phyloP scores from a whole-genome alignment of 805 yeast genomes.

The Candida wancherniae region DNA sequence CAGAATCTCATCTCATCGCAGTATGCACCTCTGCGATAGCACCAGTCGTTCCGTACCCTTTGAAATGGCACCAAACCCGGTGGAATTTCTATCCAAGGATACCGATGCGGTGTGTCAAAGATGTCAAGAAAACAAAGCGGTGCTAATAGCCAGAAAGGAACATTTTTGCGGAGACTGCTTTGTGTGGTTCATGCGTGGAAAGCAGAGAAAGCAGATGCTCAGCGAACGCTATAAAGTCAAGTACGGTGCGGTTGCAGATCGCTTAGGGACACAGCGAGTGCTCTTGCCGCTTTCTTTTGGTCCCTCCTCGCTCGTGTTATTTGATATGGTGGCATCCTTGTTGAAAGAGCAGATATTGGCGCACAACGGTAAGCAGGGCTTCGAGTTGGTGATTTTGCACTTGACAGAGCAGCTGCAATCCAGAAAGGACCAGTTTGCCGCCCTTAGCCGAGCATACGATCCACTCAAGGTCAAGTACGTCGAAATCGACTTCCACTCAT shows the following conservation, averaged over 20 bases:
- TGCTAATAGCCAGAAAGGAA: conserved; percentile 55
- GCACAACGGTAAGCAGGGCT: conserved; percentile 67
- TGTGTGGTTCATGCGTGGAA: conserved; percentile 64
- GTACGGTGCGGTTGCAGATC: conserved; percentile 41
- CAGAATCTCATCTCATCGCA: conserved; percentile 8
- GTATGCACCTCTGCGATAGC: conserved; percentile 1
- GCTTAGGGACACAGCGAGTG: conserved; percentile 37
- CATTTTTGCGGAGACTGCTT: conserved; percentile 66
- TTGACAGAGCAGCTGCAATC: conserved; percentile 34
- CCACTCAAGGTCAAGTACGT: conserved; percentile 32
- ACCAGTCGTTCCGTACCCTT: not conserved
- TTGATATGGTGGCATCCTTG: conserved; percentile 61
- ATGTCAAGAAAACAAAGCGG: conserved; percentile 43
- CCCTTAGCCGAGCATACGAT: conserved; percentile 15
- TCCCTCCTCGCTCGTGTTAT: conserved; percentile 56
- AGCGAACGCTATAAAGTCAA: conserved; percentile 69
- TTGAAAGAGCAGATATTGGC: conserved; percentile 57
- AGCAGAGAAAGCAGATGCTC: conserved; percentile 75
- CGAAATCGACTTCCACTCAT: conserved; percentile 39
- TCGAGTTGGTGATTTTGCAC: conserved; percentile 49
- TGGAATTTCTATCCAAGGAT: conserved; percentile 10
- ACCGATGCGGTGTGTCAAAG: conserved; percentile 36
- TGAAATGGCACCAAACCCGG: conserved; percentile 13
- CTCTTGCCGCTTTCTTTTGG: conserved; percentile 67
- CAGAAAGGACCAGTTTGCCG: conserved; percentile 12